These are phyloP conservation scores for Rhodotorula sp. DNA, from an alignment of 1,284 basidiomycete species.

Conservation along the genomic window DNA sequence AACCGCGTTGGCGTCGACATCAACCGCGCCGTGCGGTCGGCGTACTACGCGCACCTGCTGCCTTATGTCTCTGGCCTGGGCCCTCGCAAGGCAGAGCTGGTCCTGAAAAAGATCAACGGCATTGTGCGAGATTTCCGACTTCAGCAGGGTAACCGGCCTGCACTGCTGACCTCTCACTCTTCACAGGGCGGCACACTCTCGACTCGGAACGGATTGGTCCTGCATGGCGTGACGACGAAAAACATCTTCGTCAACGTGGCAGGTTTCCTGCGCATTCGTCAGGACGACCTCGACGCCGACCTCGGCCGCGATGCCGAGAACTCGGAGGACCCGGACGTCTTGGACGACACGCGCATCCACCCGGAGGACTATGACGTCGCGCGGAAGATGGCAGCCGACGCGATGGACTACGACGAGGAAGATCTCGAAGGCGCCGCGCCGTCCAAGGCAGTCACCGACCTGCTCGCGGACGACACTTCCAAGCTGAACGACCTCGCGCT, in stretches of 20 bases:
- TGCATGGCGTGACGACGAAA: slow-evolving; percentile 66
- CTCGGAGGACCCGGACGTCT: slow-evolving; percentile 66
- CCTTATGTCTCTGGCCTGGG: slow-evolving; percentile 92
- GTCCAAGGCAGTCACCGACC: slow-evolving; percentile 70
- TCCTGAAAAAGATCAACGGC: slow-evolving; percentile 76
- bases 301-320: slow-evolving; percentile 64
- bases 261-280: slow-evolving; percentile 82
- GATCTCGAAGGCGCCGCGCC: slow-evolving; percentile 80
- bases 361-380: slow-evolving; percentile 98
- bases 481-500: slow-evolving; percentile 90
- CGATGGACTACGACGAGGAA: slow-evolving; percentile 91
- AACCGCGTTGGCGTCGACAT: slow-evolving; percentile 95
- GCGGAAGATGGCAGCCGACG: slow-evolving; percentile 97
- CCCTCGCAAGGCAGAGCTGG: slow-evolving; percentile 83
- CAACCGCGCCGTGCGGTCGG: slow-evolving; percentile 81
- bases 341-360: slow-evolving; percentile 95
- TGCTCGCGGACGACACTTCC: slow-evolving; percentile 80
- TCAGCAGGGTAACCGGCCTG: neutral
- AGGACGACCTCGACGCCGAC: slow-evolving; percentile 62
- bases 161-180: neutral
- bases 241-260: slow-evolving; percentile 87
- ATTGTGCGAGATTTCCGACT: slow-evolving; percentile 47
- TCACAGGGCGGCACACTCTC: slow-evolving; percentile 73
- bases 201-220: slow-evolving; percentile 82
- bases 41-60: slow-evolving; percentile 82